Evolutionary conservation across 129 eudicot species (phyloP).

Genomic region (Dittrichia graveolens): DNA sequence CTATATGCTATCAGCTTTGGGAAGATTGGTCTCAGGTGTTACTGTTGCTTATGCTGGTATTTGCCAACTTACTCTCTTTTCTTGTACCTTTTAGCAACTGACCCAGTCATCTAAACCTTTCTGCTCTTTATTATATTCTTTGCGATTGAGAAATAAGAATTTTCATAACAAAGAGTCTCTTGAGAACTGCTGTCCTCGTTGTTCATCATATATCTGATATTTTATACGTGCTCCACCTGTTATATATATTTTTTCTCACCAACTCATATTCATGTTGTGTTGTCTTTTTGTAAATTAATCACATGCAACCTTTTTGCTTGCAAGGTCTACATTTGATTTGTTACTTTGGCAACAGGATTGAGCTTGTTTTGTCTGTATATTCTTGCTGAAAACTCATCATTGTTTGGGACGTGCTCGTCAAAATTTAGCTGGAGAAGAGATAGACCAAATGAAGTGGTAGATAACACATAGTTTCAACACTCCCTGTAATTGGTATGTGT

Average conservation of each 20-base stretch:
- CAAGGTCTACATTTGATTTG: constrained; percentile 23
- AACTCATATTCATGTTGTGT: not conserved
- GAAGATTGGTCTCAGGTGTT: constrained; percentile 82
- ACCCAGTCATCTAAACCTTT: not conserved
- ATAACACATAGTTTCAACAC: constrained; percentile 34
- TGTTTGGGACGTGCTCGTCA: constrained; percentile 43
- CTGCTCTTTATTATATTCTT: not conserved
- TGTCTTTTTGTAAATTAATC: not conserved
- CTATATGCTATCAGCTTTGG: constrained; percentile 75
- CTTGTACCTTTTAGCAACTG: not conserved
- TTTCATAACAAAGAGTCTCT: no score
- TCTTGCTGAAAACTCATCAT: constrained; percentile 62
- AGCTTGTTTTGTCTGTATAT: constrained; percentile 78
- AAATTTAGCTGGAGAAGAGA: constrained; percentile 54
- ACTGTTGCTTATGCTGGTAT: constrained; percentile 93
- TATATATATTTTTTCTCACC: not conserved
- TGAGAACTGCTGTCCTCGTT: no score
- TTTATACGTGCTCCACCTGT: no score
- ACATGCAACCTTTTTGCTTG: not conserved
- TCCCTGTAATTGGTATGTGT: constrained; percentile 8
- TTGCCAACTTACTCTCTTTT: constrained; percentile 15
- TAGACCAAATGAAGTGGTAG: constrained; percentile 41
- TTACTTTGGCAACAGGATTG: constrained; percentile 55
- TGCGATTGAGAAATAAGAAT: no score
- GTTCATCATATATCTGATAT: no score